Percentiles rank a stretch among this genome's conserved stretches.
phyloP scores from a whole-genome alignment of 208 protist species.

The Leishmania amazonensis region DNA sequence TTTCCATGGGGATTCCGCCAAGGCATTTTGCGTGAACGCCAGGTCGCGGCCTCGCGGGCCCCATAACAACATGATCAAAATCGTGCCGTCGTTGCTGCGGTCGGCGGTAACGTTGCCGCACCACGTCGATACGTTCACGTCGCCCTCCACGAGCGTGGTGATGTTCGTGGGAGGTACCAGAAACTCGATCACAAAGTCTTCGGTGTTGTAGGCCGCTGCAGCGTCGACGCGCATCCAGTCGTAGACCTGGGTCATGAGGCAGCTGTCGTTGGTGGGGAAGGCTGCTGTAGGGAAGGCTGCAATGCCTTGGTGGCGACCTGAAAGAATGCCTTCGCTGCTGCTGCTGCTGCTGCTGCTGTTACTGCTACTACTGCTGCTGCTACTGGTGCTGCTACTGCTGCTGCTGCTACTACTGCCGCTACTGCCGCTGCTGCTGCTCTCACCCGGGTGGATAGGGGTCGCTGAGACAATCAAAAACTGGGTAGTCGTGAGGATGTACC shows the following conservation, averaged over 20 bases:
- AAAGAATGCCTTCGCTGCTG: neutral
- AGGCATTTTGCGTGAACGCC: conserved; percentile 17
- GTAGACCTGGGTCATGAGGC: conserved; percentile 59
- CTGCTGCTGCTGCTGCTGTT: neutral
- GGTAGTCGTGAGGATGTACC: conserved; percentile 22
- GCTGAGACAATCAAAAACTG: conserved; percentile 24
- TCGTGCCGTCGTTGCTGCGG: conserved; percentile 41
- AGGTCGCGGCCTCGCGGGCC: conserved; percentile 17
- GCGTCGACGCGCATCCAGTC: conserved; percentile 47
- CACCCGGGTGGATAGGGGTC: conserved; percentile 1
- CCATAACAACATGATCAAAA: conserved; percentile 53
- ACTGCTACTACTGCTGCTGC: too few species aligned
- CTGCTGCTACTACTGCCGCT: too few species aligned
- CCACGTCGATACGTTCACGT: conserved; percentile 51
- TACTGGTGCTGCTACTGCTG: too few species aligned
- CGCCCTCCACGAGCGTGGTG: conserved; percentile 25
- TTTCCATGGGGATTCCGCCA: conserved; percentile 40
- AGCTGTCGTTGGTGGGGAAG: conserved; percentile 40
- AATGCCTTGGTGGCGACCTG: conserved; percentile 11
- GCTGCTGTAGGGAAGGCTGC: conserved; percentile 41
- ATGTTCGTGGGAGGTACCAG: conserved; percentile 26
- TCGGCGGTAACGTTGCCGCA: conserved; percentile 38
- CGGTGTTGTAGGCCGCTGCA: conserved; percentile 38
- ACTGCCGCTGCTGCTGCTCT: neutral
- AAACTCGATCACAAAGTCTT: conserved; percentile 55